Percentiles rank a stretch among this genome's conserved stretches.
phyloP scores from a whole-genome alignment of 164 flowering plant species.

The Tinospora cordifolia region DNA sequence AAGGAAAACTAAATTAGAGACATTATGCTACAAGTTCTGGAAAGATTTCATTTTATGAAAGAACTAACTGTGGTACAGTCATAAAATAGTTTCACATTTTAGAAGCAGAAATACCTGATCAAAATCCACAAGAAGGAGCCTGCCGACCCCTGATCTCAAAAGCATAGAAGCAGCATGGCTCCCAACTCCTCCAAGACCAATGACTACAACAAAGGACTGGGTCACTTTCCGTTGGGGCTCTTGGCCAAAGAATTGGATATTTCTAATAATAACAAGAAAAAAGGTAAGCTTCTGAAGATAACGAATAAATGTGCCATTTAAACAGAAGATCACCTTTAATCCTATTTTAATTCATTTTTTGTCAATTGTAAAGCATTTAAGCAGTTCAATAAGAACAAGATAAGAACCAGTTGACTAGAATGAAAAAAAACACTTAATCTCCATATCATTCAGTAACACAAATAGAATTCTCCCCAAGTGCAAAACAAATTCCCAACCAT shows the following conservation, averaged over 20 bases:
- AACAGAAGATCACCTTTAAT: not conserved
- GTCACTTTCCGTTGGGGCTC: slow-evolving; percentile 75
- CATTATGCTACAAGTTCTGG: not conserved
- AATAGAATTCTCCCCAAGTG: too few species aligned
- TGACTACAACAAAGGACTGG: slow-evolving; percentile 82
- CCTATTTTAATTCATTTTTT: not conserved
- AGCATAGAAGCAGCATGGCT: slow-evolving; percentile 99
- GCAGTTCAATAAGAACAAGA: too few species aligned
- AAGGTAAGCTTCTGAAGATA: not conserved
- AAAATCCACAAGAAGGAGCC: slow-evolving; percentile 88
- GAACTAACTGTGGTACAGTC: not conserved
- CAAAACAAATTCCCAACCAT: too few species aligned
- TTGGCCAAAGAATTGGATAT: slow-evolving; percentile 86
- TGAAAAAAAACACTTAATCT: too few species aligned
- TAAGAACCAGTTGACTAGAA: too few species aligned
- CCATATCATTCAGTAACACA: too few species aligned
- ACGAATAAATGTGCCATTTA: not conserved
- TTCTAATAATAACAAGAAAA: slow-evolving; percentile 36
- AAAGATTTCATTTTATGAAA: not conserved
- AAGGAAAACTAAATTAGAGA: not conserved
- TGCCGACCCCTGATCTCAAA: slow-evolving; percentile 90
- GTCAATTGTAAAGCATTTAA: not conserved
- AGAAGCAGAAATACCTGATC: slow-evolving; percentile 64
- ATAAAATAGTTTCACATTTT: not conserved
- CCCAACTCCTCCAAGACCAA: slow-evolving; percentile 99